Percentiles rank a stretch among this genome's conserved stretches.
phyloP scores from a whole-genome alignment of 202 grass and related monocot species.

The Tripidium arundinaceum region DNA sequence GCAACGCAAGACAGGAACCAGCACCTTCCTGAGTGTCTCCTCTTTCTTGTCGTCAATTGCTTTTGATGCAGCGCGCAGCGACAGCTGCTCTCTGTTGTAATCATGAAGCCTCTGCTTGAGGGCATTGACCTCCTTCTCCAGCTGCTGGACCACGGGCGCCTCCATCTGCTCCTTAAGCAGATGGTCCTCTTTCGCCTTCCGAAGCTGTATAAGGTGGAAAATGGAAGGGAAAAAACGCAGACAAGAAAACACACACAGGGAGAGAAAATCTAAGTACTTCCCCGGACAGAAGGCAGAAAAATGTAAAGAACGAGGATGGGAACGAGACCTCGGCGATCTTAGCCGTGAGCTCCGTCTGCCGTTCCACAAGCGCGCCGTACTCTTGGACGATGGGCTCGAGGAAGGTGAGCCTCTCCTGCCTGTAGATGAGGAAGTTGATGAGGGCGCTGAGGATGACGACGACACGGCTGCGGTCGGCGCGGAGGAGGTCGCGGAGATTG shows the following conservation, averaged over 20 bases:
- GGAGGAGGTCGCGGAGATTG: no score
- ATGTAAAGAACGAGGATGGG: neutral
- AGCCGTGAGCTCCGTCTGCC: conserved; percentile 28
- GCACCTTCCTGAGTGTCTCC: conserved; percentile 49
- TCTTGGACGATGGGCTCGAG: conserved; percentile 46
- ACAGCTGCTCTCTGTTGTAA: conserved; percentile 72
- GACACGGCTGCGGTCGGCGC: no score
- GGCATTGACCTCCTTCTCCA: conserved; percentile 46
- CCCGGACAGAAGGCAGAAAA: neutral
- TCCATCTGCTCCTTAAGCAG: conserved; percentile 52
- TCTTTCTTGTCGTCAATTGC: conserved; percentile 51
- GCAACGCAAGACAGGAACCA: neutral
- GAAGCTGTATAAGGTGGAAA: conserved; percentile 31
- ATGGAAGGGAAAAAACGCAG: neutral
- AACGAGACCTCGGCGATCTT: conserved; percentile 52
- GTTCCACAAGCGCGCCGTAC: conserved; percentile 18
- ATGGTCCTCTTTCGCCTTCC: conserved; percentile 57
- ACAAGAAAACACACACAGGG: neutral
- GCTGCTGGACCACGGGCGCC: conserved; percentile 44
- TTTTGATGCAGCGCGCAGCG: conserved; percentile 45
- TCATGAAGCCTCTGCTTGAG: conserved; percentile 51
- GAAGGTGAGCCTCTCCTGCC: conserved; percentile 68
- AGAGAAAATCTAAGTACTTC: neutral
- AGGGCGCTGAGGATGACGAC: no score
- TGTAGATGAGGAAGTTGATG: conserved; percentile 74